These are phyloP conservation scores for Rhodotorula sp. DNA, from an alignment of 1,284 basidiomycete genomes.

Conservation along the genomic window DNA sequence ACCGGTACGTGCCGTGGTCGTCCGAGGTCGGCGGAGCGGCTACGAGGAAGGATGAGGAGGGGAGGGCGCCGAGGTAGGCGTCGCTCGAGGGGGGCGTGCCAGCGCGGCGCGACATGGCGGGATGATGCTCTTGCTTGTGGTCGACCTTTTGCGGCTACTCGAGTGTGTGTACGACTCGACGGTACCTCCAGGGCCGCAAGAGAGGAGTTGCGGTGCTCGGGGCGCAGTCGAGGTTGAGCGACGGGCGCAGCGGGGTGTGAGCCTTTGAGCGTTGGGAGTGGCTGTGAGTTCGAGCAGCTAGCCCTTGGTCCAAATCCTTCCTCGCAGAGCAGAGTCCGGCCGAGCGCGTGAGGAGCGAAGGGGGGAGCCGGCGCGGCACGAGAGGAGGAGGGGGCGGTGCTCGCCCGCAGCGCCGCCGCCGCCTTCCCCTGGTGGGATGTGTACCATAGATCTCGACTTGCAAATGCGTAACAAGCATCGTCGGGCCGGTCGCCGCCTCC, in stretches of 20 bases:
- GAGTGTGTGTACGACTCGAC: too few relatives aligned
- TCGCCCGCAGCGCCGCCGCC: neutral
- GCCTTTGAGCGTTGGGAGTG: too few relatives aligned
- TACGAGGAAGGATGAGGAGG: neutral
- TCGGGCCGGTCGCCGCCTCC: neutral
- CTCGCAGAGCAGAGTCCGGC: too few relatives aligned
- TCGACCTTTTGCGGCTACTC: neutral
- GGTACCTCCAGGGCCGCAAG: neutral
- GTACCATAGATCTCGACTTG: too few relatives aligned
- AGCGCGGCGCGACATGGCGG: slow-evolving; percentile 1
- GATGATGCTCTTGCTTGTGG: neutral
- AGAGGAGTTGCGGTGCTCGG: neutral
- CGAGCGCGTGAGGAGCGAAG: neutral
- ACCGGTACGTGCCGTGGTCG: neutral
- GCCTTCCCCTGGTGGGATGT: too few relatives aligned
- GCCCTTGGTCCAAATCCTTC: too few relatives aligned
- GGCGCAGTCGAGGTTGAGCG: neutral
- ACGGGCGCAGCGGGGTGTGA: neutral
- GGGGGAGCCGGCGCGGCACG: too few relatives aligned
- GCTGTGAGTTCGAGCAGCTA: too few relatives aligned
- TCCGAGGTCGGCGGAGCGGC: neutral
- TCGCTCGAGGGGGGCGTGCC: neutral
- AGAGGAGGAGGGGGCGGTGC: neutral
- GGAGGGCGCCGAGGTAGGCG: too few relatives aligned
- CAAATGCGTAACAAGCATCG: too few relatives aligned